A percentile compares a stretch with the other conserved stretches of the same genome.
phyloP scores from a whole-genome alignment of 257 asterid species.

The Nicotiana tomentosiformis region DNA sequence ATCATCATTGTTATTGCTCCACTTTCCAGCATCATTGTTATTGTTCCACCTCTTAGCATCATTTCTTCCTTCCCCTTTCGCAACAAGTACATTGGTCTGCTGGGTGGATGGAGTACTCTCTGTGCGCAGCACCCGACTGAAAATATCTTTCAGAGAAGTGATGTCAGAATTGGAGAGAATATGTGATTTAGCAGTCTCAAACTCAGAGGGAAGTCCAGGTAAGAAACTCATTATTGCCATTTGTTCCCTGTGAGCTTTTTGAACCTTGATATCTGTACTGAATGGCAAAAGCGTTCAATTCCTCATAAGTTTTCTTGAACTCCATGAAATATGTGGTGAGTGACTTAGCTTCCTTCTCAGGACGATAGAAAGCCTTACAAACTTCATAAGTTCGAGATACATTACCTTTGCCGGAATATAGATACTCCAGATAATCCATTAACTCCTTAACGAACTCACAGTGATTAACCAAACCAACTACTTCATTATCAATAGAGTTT shows the following conservation, averaged over 20 bases:
- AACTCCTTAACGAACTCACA: conserved; percentile 7
- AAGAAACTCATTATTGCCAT: conserved; percentile 7
- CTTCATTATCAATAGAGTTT: conserved; percentile 4
- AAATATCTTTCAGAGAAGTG: not conserved
- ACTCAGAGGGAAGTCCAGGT: not conserved
- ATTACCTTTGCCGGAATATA: not conserved
- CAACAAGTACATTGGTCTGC: not conserved
- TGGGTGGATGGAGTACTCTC: not conserved
- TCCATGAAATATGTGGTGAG: not conserved
- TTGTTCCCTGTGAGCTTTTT: not conserved
- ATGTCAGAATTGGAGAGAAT: not conserved
- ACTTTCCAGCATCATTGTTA: too few species aligned
- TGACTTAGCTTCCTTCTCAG: not conserved
- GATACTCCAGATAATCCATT: conserved; percentile 2
- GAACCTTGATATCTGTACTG: not conserved
- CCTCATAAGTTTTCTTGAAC: not conserved
- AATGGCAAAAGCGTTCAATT: not conserved
- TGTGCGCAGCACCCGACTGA: not conserved
- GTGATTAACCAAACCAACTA: conserved; percentile 1
- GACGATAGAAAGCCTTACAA: not conserved
- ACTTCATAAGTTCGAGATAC: not conserved
- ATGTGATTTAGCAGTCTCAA: not conserved
- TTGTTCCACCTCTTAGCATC: not conserved
- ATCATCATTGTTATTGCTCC: too few species aligned
- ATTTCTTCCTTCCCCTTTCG: not conserved